Evolutionary conservation across 495 filamentous ascomycete genomes (phyloP).

Genomic region (Copromyces sp.): DNA sequence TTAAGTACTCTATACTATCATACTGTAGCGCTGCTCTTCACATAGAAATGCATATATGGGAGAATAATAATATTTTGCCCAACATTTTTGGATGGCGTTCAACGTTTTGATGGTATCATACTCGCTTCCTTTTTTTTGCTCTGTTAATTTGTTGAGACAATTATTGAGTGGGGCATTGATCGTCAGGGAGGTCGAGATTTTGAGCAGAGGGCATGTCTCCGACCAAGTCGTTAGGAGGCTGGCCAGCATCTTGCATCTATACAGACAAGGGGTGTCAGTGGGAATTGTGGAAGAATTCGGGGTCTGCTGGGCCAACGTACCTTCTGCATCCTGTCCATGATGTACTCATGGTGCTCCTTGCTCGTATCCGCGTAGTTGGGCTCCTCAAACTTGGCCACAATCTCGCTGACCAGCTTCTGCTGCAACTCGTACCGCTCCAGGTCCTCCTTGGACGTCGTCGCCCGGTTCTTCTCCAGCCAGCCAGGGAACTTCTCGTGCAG

Average conservation of each 20-base stretch:
- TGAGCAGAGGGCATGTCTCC: constrained; percentile 76
- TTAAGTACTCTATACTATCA: background rate
- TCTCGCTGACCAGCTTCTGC: constrained; percentile 70
- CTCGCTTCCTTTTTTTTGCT: background rate
- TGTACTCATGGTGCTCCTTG: constrained; percentile 73
- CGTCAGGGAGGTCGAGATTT: constrained; percentile 59
- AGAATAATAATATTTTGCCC: background rate
- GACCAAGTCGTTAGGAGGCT: constrained; percentile 80
- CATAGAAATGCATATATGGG: background rate
- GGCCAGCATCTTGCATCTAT: constrained; percentile 89
- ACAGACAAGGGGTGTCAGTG: background rate
- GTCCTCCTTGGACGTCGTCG: constrained; percentile 54
- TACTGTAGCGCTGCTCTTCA: background rate
- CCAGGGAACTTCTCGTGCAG: constrained; percentile 78
- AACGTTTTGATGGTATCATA: background rate
- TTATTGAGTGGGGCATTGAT: constrained; percentile 65
- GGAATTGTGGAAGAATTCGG: background rate
- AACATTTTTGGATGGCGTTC: background rate
- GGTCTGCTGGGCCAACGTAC: constrained; percentile 36
- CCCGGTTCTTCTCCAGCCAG: constrained; percentile 75
- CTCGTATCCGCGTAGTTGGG: constrained; percentile 70
- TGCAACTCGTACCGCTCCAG: constrained; percentile 72
- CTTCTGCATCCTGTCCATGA: constrained; percentile 96
- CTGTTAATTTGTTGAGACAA: background rate
- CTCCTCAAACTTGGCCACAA: constrained; percentile 80